A percentile compares a stretch with the other conserved stretches of the same genome.
Conservation (phyloP, 805 yeast species). For the Candida sonorensis region DNA sequence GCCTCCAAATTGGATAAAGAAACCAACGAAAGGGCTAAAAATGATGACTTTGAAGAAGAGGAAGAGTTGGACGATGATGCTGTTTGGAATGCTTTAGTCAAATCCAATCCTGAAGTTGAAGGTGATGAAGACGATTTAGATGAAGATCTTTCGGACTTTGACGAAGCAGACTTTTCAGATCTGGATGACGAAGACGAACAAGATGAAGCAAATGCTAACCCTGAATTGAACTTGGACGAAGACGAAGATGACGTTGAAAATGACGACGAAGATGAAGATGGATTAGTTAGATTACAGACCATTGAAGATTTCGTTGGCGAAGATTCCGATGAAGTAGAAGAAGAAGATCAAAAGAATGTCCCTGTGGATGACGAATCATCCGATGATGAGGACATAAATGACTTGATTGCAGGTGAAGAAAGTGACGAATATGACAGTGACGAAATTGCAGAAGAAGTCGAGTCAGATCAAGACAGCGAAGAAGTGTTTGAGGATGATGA, state of each 20-base stretch:
- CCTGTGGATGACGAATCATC: slow-evolving; percentile 19
- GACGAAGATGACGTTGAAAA: slow-evolving; percentile 26
- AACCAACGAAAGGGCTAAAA: slow-evolving; percentile 37
- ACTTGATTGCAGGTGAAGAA: slow-evolving; percentile 15
- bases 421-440: slow-evolving; percentile 18
- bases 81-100: slow-evolving; percentile 55
- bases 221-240: slow-evolving; percentile 21
- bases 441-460: slow-evolving; percentile 22
- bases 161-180: slow-evolving; percentile 30
- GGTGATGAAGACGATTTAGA: slow-evolving; percentile 33
- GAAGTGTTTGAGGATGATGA: slow-evolving; percentile 24
- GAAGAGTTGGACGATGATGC: slow-evolving; percentile 47
- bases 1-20: slow-evolving; percentile 37
- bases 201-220: slow-evolving; percentile 16
- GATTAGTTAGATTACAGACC: slow-evolving; percentile 18
- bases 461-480: slow-evolving; percentile 22
- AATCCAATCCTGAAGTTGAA: slow-evolving; percentile 51
- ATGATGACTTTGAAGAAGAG: slow-evolving; percentile 29
- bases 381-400: slow-evolving; percentile 21
- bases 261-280: slow-evolving; percentile 32
- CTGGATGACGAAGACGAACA: slow-evolving; percentile 27
- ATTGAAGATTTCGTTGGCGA: slow-evolving; percentile 26
- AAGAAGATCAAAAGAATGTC: too few species aligned
- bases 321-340: slow-evolving; percentile 28
- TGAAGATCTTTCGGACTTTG: slow-evolving; percentile 32